Evolutionary conservation across 2,329 filamentous ascomycete genomes (phyloP), one percentile per base, ranked within the genome.

Genomic region (Chaetomiaceae sp.): DNA sequence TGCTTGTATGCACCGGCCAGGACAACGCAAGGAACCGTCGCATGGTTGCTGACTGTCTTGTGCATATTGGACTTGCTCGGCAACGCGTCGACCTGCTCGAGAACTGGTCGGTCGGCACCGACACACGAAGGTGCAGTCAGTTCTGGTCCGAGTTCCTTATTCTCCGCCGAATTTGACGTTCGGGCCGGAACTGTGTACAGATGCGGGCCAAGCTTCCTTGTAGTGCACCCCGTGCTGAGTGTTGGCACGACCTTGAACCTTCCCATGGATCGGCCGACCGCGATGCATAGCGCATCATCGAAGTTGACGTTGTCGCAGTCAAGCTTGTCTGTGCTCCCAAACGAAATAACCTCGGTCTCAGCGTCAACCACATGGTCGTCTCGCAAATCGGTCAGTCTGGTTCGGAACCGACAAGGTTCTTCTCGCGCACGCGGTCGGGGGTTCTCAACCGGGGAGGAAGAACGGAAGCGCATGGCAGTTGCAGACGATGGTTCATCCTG

Each of bases 231-330:
- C 12, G 20, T n/a, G 9, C 33, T 19, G 1, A 20, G 3, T 20
- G 8, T 18, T 19, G 20, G n/a, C 6, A n/a, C 18, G 7, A 27
- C 24, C 24, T n/a, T 37, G 26, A 48, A 41, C 17, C 37, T 51
- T 9, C 34, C 17, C 11, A 26, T 27, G 4, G 50, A 43, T 12
- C 54, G 52, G 15, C 45, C 45, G n/a, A 56, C 38, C 4, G 50
- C 47, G 35, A 56, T 41, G 36, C 54, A 55, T 33, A 52, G 36
- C 11, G 35, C 5, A 18, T 56, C 53, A 35, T 52, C 53, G n/a
- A 55, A 54, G 11, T 22, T 39, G 30, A 52, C 34, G 20, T 35
- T 24, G 3, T 42, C 34, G 22, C 6, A 32, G 15, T 36, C 38
- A 38, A 48, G 19, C 15, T 46, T 40, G 17, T 44, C 45, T 29